Base-by-base conservation (phyloP, 139 green algal species). In the Tetradesmus lagerheimii region DNA sequence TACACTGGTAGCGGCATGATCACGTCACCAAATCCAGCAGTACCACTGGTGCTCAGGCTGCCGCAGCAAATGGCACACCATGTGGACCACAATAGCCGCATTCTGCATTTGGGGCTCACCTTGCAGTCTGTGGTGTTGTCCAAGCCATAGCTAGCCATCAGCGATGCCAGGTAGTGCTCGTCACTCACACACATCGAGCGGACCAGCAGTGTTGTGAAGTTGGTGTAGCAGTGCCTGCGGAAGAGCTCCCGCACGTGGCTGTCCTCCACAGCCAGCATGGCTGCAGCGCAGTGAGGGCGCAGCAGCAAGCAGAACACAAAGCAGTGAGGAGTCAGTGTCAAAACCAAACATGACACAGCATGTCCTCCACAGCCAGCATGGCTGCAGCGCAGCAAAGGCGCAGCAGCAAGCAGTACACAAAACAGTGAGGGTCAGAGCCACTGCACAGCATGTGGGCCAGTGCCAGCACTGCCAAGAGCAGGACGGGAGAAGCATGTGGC, bases 91-190 rank as follows among this genome's bases (percentile, higher is more conserved):
- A 64, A 9, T 23, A 31, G 3, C 25, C 3, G 20, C 45, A 57
- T 57, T 12, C 45, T 57, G 2, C 23, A 71, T 31, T n/a, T n/a
- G n/a, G 23, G 25, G 23, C 57, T n/a, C 23, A 71, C 57, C 57
- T 71, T 71, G 75, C 75, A 81, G 35, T 81, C 75, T 6, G 75
- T 81, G 1, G 34, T 16, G 0, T 81, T 18, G 43, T 91, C 90
- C 53, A 93, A 25, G 62, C 86, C 90, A 39, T 93, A 91, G 64
- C 45, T 78, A 8, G 90, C 90, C 29, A 93, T 45, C 12, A 90
- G 79, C 38, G 90, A 91, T 20, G 90, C 80, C 47, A 93, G 47
- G 80, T 89, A 91, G 45, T 93, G 90, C 80, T 93, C 90, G 37
- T 93, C 90, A 25, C 79, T 57, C 14, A 93, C 67, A 66, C 90